phyloP scores from a whole-genome alignment of 1,284 basidiomycete species.

The Cryptococcus sp. region DNA sequence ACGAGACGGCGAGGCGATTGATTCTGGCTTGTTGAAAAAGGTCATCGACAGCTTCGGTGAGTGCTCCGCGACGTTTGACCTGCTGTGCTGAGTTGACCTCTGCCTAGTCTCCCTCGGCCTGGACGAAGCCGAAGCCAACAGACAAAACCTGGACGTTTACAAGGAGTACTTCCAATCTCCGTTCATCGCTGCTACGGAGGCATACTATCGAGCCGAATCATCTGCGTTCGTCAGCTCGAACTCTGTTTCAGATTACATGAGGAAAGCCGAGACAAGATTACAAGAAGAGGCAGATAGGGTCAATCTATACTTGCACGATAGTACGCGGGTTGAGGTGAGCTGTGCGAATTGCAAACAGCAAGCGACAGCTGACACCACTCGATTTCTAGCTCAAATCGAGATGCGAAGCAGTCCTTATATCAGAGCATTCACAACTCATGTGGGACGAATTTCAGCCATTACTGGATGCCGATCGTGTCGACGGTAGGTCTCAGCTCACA shows the following conservation, averaged over 20 bases:
- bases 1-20: slow-evolving; percentile 90
- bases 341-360: not conserved
- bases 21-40: slow-evolving; percentile 91
- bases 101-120: slow-evolving; percentile 81
- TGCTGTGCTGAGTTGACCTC: no score
- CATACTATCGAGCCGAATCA: slow-evolving; percentile 90
- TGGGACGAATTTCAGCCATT: slow-evolving; percentile 93
- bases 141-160: slow-evolving; percentile 78
- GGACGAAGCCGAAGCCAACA: slow-evolving; percentile 71
- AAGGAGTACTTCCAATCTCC: slow-evolving; percentile 85
- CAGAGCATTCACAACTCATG: slow-evolving; percentile 82
- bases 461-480: slow-evolving; percentile 89
- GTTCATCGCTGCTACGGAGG: slow-evolving; percentile 85
- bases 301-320: slow-evolving; percentile 87
- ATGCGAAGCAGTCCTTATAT: slow-evolving; percentile 91
- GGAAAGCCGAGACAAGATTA: slow-evolving; percentile 89
- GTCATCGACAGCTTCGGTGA: slow-evolving; percentile 86
- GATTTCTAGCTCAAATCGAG: slow-evolving; percentile 68
- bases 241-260: slow-evolving; percentile 93
- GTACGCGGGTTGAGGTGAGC: slow-evolving; percentile 71
- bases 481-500: slow-evolving; percentile 51
- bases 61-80: slow-evolving; percentile 16
- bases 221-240: slow-evolving; percentile 86
- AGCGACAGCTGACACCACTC: slow-evolving; percentile 5
- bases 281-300: slow-evolving; percentile 95